Conservation (phyloP, 2,329 filamentous ascomycete genomes). For the Lithohypha guttulata region DNA sequence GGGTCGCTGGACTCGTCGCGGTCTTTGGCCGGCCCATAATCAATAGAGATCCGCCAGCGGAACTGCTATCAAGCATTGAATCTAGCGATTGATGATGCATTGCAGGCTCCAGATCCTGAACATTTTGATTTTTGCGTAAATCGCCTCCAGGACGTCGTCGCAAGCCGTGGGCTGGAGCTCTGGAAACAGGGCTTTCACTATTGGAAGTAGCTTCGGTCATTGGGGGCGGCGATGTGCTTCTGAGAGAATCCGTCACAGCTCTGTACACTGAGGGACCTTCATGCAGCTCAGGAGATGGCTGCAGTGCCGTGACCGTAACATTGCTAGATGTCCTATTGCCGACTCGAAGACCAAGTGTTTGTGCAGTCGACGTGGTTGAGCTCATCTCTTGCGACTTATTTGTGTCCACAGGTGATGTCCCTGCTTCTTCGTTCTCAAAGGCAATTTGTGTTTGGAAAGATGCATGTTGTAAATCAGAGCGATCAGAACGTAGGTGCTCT, state of each 20-base stretch:
- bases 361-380: background rate
- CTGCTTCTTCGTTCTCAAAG: background rate
- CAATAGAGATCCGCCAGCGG: conserved; percentile 20
- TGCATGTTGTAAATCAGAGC: background rate
- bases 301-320: conserved; percentile 4
- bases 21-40: conserved; percentile 20
- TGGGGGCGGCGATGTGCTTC: conserved; percentile 4
- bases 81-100: conserved; percentile 28
- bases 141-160: conserved; percentile 66
- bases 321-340: background rate
- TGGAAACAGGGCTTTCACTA: conserved; percentile 7
- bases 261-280: background rate
- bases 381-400: background rate
- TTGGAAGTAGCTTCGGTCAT: conserved; percentile 9
- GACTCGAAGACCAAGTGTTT: background rate
- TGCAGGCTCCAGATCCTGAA: conserved; percentile 47
- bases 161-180: conserved; percentile 43
- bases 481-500: background rate
- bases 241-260: background rate
- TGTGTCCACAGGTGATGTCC: background rate
- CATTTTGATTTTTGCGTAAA: conserved; percentile 56
- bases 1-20: conserved; percentile 14
- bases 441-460: conserved; percentile 5
- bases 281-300: background rate
- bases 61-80: conserved; percentile 27